These are phyloP conservation scores for Aspergillus taichungensis DNA, from an alignment of 495 filamentous ascomycete genomes.

Conservation along the genomic window DNA sequence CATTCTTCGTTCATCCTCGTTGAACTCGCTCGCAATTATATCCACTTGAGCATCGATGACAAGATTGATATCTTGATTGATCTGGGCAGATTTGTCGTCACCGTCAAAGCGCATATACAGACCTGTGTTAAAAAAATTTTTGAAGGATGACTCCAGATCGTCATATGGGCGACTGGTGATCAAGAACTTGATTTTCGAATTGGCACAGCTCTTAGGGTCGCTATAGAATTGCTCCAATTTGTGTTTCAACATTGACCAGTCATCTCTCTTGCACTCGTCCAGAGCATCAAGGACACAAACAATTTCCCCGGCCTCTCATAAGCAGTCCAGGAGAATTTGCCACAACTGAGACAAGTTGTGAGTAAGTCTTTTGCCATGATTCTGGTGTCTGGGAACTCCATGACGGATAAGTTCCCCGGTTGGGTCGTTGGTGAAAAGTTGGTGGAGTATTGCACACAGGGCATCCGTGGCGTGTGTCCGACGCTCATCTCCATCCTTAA, in stretches of 20 bases:
- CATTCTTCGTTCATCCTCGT: background rate
- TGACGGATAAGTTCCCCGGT: slow-evolving; percentile 8
- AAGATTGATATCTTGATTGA: slow-evolving; percentile 29
- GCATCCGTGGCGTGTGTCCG: slow-evolving; percentile 14
- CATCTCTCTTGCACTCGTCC: too few species aligned
- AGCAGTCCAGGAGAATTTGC: slow-evolving; percentile 21
- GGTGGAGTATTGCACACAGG: slow-evolving; percentile 26
- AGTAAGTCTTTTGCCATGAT: slow-evolving; percentile 14
- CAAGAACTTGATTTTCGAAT: slow-evolving; percentile 31
- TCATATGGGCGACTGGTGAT: slow-evolving; percentile 31
- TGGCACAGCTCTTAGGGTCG: too few species aligned
- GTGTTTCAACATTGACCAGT: too few species aligned
- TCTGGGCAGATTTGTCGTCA: slow-evolving; percentile 19
- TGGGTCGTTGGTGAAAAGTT: slow-evolving; percentile 19
- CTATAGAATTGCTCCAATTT: too few species aligned
- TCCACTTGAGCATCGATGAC: slow-evolving; percentile 25
- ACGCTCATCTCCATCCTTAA: slow-evolving; percentile 24
- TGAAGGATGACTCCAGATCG: slow-evolving; percentile 14
- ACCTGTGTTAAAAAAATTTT: slow-evolving; percentile 5
- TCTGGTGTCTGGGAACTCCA: slow-evolving; percentile 11
- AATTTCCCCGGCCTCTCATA: slow-evolving; percentile 27
- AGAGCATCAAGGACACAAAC: slow-evolving; percentile 38
- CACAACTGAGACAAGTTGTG: slow-evolving; percentile 28
- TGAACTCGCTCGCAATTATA: slow-evolving; percentile 9
- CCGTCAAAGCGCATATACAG: slow-evolving; percentile 20